phyloP scores from a whole-genome alignment of 2,329 filamentous ascomycete species.

The Scleromitrula shiraiana region DNA sequence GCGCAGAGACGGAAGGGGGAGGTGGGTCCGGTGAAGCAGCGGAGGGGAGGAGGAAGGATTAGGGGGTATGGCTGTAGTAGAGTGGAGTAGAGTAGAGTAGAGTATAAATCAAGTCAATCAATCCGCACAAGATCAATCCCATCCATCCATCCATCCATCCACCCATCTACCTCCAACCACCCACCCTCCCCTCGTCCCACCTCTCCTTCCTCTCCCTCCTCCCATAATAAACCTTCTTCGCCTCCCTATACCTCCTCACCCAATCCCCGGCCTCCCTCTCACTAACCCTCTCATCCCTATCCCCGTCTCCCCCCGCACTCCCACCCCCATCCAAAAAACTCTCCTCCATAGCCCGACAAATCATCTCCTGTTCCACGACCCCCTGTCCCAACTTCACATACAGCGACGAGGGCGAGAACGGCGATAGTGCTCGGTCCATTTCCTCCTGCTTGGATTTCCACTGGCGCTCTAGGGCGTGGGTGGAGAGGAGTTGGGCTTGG shows the following conservation, averaged over 20 bases:
- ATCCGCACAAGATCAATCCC: not conserved
- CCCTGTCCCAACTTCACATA: slow-evolving; percentile 74
- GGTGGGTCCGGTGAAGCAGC: too few relatives aligned
- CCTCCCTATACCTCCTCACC: slow-evolving; percentile 72
- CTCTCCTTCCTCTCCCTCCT: slow-evolving; percentile 80
- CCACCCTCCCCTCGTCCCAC: slow-evolving; percentile 94
- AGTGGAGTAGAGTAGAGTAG: too few relatives aligned
- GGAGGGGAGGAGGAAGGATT: too few relatives aligned
- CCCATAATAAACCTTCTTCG: slow-evolving; percentile 68
- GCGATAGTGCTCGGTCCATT: slow-evolving; percentile 76
- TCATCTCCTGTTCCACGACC: slow-evolving; percentile 71
- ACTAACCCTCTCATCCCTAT: slow-evolving; percentile 46
- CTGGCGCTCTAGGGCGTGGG: slow-evolving; percentile 83
- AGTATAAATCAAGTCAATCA: not conserved
- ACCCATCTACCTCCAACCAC: slow-evolving; percentile 70
- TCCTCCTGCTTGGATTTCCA: slow-evolving; percentile 84
- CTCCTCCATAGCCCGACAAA: slow-evolving; percentile 81
- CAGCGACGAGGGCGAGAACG: slow-evolving; percentile 78
- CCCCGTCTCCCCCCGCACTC: too few relatives aligned
- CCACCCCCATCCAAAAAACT: slow-evolving; percentile 61
- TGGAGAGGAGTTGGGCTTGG: slow-evolving; percentile 72
- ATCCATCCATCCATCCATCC: not conserved
- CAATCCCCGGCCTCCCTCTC: slow-evolving; percentile 84
- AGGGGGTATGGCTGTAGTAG: too few relatives aligned
- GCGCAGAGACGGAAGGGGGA: too few relatives aligned